Evolutionary conservation across 352 stramenopile species (phyloP), one percentile per base, ranked within the genome.

Genomic region (Globisporangium sylvaticum): DNA sequence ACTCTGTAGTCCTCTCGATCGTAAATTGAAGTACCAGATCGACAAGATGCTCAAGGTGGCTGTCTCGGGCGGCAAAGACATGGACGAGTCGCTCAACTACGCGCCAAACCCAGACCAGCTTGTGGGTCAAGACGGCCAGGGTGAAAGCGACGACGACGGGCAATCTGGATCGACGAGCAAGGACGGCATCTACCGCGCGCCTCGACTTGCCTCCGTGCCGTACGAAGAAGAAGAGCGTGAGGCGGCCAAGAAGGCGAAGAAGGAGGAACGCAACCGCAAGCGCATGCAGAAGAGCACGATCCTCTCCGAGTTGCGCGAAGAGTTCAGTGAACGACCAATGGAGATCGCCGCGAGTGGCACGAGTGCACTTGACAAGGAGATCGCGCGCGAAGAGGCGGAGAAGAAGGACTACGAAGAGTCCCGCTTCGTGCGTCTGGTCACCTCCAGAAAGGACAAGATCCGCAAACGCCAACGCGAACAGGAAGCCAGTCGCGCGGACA

Each of bases 11-110:
- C 88, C 88, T 34, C 74, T 95, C 20, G 88, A 95, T 60, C 86
- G 86, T 56, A 95, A 95, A 74, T 84, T 95, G 74, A 92, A 91
- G 72, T 95, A 95, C 69, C 88, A 95, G 68, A 84, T 95, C n/a
- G 88, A 95, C 75, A 95, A 95, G 69, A 88, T 95, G 82, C 84
- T 94, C 65, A 93, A 94, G 76, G 85, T 94, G 50, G 86, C 85
- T n/a, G 62, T 93, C 9, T 90, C 83, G 22, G 84, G 81, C 20
- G 80, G 81, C 67, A 83, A 90, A 64, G 80, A 84, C 37, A 58
- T 93, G 55, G 85, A 94, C 64, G 86, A 90, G 62, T 89, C 86
- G 61, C 72, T 95, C 50, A 88, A 76, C 69, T 95, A 92, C 67
- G 86, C 83, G 10, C 88, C 88, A 24, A 93, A 95, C 58, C 86